Evolutionary conservation across 805 yeast genomes (phyloP).

Genomic region (Cyberlindnera americana): DNA sequence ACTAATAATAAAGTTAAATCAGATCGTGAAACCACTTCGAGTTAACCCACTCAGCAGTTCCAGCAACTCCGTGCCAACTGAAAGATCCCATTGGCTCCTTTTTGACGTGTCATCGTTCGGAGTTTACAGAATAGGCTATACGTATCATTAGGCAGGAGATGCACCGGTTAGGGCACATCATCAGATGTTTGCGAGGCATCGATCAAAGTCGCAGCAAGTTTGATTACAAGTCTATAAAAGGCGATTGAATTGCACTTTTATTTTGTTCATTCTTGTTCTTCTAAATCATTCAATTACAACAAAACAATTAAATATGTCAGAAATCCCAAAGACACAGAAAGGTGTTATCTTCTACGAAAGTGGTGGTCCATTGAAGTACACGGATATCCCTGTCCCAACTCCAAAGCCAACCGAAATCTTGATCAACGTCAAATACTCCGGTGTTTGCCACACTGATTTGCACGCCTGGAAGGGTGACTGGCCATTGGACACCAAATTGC

Average conservation of each 20-base stretch:
- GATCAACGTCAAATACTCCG: constrained; percentile 57
- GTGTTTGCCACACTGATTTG: constrained; percentile 65
- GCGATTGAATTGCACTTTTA: not conserved
- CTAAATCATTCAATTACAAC: too few species aligned
- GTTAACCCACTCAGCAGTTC: too few species aligned
- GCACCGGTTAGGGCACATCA: not conserved
- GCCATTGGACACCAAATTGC: constrained; percentile 55
- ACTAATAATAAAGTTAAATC: too few species aligned
- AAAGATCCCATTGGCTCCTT: too few species aligned
- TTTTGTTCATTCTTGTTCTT: too few species aligned
- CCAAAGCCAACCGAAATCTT: constrained; percentile 55
- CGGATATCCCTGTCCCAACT: constrained; percentile 51
- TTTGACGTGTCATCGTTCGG: too few species aligned
- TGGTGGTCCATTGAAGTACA: constrained; percentile 45
- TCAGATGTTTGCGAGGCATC: not conserved
- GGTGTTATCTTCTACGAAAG: constrained; percentile 48
- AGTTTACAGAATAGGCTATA: too few species aligned
- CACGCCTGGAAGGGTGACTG: constrained; percentile 60
- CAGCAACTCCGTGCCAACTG: too few species aligned
- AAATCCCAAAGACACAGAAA: constrained; percentile 44
- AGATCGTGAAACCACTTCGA: too few species aligned
- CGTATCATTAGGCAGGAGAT: too few species aligned
- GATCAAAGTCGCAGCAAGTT: too few species aligned
- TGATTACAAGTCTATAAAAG: too few species aligned
- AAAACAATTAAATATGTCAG: constrained; percentile 4